phyloP scores from a whole-genome alignment of 352 stramenopile species.

The Globisporangium middletonii region DNA sequence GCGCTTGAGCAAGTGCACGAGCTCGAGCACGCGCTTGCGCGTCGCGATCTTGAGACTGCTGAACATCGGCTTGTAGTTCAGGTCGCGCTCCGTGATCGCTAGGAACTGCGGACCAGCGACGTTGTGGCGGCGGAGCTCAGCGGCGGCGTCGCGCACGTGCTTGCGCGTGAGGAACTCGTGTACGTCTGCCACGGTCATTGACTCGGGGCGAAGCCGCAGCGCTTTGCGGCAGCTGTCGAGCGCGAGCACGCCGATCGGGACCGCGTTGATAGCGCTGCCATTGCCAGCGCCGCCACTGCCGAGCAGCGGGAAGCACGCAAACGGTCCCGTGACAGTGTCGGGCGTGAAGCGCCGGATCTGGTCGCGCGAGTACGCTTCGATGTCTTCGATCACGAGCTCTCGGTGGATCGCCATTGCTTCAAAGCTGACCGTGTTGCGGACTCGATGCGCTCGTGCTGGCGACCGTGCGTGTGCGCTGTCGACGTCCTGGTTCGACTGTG shows the following conservation, averaged over 20 bases:
- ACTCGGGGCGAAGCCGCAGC: conserved; percentile 33
- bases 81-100: conserved; percentile 36
- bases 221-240: conserved; percentile 55
- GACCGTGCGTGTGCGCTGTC: not conserved
- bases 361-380: conserved; percentile 11
- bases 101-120: conserved; percentile 42
- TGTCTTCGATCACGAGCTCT: conserved; percentile 32
- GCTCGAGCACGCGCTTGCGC: conserved; percentile 46
- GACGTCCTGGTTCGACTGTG: conserved; percentile 1
- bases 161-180: conserved; percentile 49
- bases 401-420: conserved; percentile 22
- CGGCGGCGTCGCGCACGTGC: conserved; percentile 38
- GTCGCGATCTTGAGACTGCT: conserved; percentile 43
- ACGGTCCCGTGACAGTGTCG: conserved; percentile 27
- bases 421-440: conserved; percentile 21
- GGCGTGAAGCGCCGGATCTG: conserved; percentile 23
- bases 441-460: not conserved
- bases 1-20: conserved; percentile 35
- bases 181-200: conserved; percentile 47
- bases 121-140: conserved; percentile 33
- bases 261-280: not conserved
- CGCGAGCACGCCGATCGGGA: conserved; percentile 43
- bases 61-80: conserved; percentile 46
- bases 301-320: conserved; percentile 49
- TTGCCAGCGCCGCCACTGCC: not conserved